Conservation (phyloP, 176 grass and related monocot genomes). For the Metroxylon sagu region DNA sequence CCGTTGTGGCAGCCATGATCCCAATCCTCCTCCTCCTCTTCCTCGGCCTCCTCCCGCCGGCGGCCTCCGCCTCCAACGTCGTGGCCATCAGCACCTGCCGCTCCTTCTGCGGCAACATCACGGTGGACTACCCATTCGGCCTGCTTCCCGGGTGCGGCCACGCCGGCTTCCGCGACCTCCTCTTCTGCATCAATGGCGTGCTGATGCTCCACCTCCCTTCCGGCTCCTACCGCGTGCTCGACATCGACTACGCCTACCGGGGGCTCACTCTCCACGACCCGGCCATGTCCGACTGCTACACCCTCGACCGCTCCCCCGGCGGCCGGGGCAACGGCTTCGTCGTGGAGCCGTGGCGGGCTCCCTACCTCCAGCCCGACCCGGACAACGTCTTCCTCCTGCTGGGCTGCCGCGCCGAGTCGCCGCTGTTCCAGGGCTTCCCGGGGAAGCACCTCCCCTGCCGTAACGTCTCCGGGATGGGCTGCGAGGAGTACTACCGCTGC, state of each 20-base stretch:
- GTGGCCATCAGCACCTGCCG: conserved; percentile 38
- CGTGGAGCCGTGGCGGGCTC: conserved; percentile 65
- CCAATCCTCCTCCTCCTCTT: too few relatives aligned
- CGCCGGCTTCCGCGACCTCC: conserved; percentile 67
- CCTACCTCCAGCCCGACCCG: conserved; percentile 53
- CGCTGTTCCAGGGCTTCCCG: conserved; percentile 92
- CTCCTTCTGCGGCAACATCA: conserved; percentile 89
- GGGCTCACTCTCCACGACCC: conserved; percentile 77
- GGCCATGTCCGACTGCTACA: conserved; percentile 91
- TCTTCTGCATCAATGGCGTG: conserved; percentile 83
- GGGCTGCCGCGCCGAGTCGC: conserved; percentile 62
- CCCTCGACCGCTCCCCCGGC: conserved; percentile 43
- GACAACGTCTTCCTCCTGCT: conserved; percentile 97
- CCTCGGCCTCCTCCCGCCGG: neutral
- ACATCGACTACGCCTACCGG: conserved; percentile 82
- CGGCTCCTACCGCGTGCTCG: conserved; percentile 83
- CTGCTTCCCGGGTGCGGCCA: conserved; percentile 66
- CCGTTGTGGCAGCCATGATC: too few relatives aligned
- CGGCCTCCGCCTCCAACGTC: conserved; percentile 22
- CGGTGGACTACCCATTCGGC: conserved; percentile 88
- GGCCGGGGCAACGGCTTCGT: conserved; percentile 67
- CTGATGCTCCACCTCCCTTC: conserved; percentile 92
- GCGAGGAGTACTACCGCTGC: conserved; percentile 68
- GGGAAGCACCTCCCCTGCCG: conserved; percentile 67
- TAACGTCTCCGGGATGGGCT: conserved; percentile 78